Evolutionary conservation across 352 stramenopile species (phyloP), one percentile per base, ranked within the genome.

Genomic region (Lagenidium giganteum): DNA sequence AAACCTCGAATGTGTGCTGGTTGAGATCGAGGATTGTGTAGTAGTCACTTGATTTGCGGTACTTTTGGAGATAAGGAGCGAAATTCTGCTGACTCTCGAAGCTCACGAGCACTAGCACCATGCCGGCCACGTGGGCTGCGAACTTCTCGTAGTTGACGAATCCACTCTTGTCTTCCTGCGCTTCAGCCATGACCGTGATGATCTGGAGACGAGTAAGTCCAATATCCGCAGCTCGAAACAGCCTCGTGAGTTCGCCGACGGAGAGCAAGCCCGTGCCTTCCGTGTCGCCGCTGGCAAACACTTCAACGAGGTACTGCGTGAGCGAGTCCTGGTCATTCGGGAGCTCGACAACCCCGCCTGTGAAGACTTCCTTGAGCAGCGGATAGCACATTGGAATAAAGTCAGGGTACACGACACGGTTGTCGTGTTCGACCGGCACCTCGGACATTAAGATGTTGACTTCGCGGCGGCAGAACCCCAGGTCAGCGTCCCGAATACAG

Each of bases 391-490:
- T 54, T 0, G 76, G 68, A 5, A 89, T 53, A 23, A 88, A 81
- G 39, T 84, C 72, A 5, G 42, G 27, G 34, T 87, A 83, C 8
- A 64, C 36, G 9, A 87, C 44, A 21, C 43, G 46, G 14, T 63
- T 31, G 25, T 68, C 50, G 16, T 70, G 51, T 2, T 67, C 64
- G 13, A 50, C 36, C 3, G 70, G 70, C 0, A 57, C 65, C 50
- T 87, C 74, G 1, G 73, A 76, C 74, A 88, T 73, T 35, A 92
- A 61, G 23, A 82, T 55, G 51, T 92, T 89, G n/a, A 88, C 70
- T 45, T 92, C 79, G 9, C 71, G 65, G 1, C 76, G 67, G 9
- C 61, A 82, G 7, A 92, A 41, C 3, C 79, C 79, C 0, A 92
- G 43, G 30, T 92, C 79, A 3, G 65, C 71, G 45, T 92, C 79